Percentiles rank a stretch among this genome's conserved stretches.
phyloP scores from a whole-genome alignment of 2,329 filamentous ascomycete genomes.

The Diaporthe nobilis region DNA sequence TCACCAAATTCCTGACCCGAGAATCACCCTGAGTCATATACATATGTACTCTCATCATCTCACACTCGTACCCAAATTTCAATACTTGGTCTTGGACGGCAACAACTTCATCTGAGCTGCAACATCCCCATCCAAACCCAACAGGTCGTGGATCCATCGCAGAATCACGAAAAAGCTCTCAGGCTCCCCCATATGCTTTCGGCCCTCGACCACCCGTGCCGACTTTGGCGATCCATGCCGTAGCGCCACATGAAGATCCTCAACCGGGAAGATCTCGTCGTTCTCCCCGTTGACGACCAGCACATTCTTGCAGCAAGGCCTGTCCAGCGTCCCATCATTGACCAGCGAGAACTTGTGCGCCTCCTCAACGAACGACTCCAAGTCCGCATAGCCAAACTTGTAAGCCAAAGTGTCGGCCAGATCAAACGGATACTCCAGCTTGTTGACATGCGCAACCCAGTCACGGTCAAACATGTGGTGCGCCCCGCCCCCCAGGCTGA shows the following conservation, averaged over 20 bases:
- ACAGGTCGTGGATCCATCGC: slow-evolving; percentile 51
- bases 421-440: slow-evolving; percentile 76
- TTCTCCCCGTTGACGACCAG: slow-evolving; percentile 72
- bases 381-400: slow-evolving; percentile 73
- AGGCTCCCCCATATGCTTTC: slow-evolving; percentile 55
- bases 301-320: slow-evolving; percentile 69
- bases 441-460: slow-evolving; percentile 74
- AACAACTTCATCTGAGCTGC: slow-evolving; percentile 20
- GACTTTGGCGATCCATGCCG: slow-evolving; percentile 67
- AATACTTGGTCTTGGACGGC: slow-evolving; percentile 12
- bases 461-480: slow-evolving; percentile 72
- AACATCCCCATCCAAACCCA: slow-evolving; percentile 49
- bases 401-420: slow-evolving; percentile 68
- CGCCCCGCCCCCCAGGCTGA: slow-evolving; percentile 75
- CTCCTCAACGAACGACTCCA: slow-evolving; percentile 68
- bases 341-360: slow-evolving; percentile 75
- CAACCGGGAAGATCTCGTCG: slow-evolving; percentile 74
- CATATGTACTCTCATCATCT: too few relatives aligned
- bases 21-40: neutral
- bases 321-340: slow-evolving; percentile 69
- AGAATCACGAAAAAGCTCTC: slow-evolving; percentile 51
- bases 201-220: slow-evolving; percentile 52
- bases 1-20: neutral
- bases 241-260: slow-evolving; percentile 70
- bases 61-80: slow-evolving; percentile 35